These are phyloP conservation scores for Lentinula boryana DNA, from an alignment of 768 basidiomycete species.

Conservation along the genomic window DNA sequence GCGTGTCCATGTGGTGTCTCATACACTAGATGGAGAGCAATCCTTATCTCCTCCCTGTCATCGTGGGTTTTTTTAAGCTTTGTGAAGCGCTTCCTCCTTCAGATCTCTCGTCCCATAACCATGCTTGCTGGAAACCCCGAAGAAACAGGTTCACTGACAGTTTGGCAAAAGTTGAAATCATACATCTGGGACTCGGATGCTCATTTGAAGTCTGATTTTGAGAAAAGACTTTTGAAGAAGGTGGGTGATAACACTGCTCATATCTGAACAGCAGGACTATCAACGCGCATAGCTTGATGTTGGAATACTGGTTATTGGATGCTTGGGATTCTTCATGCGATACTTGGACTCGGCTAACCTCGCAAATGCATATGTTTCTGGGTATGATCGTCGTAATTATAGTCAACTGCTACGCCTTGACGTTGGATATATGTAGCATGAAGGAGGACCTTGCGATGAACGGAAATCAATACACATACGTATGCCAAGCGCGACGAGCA, in stretches of 20 bases:
- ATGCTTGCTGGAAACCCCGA: background rate
- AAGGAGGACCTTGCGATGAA: conserved; percentile 18
- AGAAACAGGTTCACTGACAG: background rate
- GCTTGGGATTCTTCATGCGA: conserved; percentile 19
- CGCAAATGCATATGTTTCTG: conserved; percentile 16
- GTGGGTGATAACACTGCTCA: background rate
- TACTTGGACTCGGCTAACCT: conserved; percentile 19
- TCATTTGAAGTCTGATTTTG: conserved; percentile 16
- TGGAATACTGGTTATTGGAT: conserved; percentile 18
- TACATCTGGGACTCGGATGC: conserved; percentile 20
- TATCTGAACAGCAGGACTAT: background rate
- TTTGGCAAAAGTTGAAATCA: conserved; percentile 12
- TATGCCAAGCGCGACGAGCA: background rate
- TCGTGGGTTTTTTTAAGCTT: background rate
- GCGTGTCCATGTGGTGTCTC: background rate
- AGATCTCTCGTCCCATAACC: background rate
- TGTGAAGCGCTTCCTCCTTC: background rate
- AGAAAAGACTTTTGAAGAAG: conserved; percentile 16
- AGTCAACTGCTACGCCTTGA: background rate
- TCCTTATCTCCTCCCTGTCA: background rate
- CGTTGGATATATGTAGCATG: conserved; percentile 12
- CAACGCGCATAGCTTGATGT: conserved; percentile 12
- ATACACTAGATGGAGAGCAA: background rate
- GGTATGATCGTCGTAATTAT: background rate
- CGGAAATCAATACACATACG: conserved; percentile 19